A percentile compares a stretch with the other conserved stretches of the same genome.
Conservation (phyloP, 352 stramenopile species). For the Globisporangium spinosum region DNA sequence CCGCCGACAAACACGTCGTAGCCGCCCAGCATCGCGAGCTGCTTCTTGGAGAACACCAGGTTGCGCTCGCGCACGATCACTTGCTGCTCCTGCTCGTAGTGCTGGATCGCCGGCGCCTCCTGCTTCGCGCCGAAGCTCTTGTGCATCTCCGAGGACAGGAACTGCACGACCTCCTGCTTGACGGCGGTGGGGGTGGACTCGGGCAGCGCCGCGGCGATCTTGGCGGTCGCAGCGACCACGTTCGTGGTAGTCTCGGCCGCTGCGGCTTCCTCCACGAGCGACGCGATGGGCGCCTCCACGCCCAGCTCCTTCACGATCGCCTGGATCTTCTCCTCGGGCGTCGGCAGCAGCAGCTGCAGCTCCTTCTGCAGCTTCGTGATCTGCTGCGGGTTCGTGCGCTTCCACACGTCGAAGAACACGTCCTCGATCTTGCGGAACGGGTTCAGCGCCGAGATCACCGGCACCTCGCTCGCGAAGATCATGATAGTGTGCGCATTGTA, state of each 20-base stretch:
- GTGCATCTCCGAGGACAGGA: constrained; percentile 75
- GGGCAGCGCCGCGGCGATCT: constrained; percentile 51
- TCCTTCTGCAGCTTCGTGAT: constrained; percentile 42
- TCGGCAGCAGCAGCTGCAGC: constrained; percentile 39
- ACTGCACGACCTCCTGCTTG: constrained; percentile 68
- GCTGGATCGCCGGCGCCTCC: constrained; percentile 58
- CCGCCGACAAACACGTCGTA: constrained; percentile 73
- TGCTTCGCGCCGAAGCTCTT: constrained; percentile 67
- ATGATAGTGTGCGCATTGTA: constrained; percentile 37
- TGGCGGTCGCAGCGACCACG: constrained; percentile 36
- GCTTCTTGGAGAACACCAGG: constrained; percentile 70
- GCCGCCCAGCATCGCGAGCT: constrained; percentile 38
- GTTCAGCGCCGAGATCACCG: constrained; percentile 77
- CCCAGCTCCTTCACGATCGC: constrained; percentile 55
- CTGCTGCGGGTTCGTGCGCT: constrained; percentile 70
- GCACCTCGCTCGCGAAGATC: constrained; percentile 85
- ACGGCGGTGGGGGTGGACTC: constrained; percentile 37
- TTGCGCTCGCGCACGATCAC: constrained; percentile 68
- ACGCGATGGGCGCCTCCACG: constrained; percentile 43
- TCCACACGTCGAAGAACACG: constrained; percentile 77
- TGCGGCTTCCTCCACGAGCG: constrained; percentile 52
- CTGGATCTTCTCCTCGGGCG: constrained; percentile 53
- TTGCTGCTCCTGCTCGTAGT: constrained; percentile 61
- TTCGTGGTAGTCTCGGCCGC: constrained; percentile 39
- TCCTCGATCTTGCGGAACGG: constrained; percentile 83